Evolutionary conservation across 2,329 filamentous ascomycete species (phyloP), one percentile per base, ranked within the genome.

Genomic region (Trichoderma arundinaceum): DNA sequence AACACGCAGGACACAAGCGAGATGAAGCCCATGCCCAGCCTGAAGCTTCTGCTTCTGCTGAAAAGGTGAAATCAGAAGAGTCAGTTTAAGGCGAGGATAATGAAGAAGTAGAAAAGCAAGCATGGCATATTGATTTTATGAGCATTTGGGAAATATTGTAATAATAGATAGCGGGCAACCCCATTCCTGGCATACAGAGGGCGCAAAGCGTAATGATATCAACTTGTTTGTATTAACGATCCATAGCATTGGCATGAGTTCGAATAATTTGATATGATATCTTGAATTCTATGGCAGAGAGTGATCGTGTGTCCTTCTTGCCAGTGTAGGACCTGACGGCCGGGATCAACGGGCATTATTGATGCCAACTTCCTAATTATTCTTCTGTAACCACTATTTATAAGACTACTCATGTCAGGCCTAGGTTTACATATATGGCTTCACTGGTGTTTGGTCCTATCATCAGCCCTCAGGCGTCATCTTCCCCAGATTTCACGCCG

Each of bases 91-190:
- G 8, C 1, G 5, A 44, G 44, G 4, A 28, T 32, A 19, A 43
- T 3, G 19, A 15, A 13, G 12, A 19, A 33, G 10, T 19, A 28
- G 53, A 38, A 33, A 52, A 32, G 10, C 52, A 33, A 19, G 15
- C 22, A 60, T 44, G 8, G 28, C 35, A 43, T 63, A 35, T 33
- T 54, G 22, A 22, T 44, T 49, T 62, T 46, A 46, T 53, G 60
- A 53, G 48, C 60, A 53, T 32, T 32, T 60, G 19, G 35, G 44
- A 28, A 41, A 60, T 8, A 41, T 53, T 63, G 49, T 63, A 63
- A 63, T 63, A 63, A 54, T 54, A 63, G 60, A 63, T 35, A 63
- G 39, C 60, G 60, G 22, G 49, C 39, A 61, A 46, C 38, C 12
- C 51, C 49, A 62, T 51, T 62, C 28, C n/a, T 33, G 49, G 22